Evolutionary conservation across 2,329 filamentous ascomycete genomes (phyloP), one percentile per base, ranked within the genome.

Genomic region (Biscogniauxia mediterranea): DNA sequence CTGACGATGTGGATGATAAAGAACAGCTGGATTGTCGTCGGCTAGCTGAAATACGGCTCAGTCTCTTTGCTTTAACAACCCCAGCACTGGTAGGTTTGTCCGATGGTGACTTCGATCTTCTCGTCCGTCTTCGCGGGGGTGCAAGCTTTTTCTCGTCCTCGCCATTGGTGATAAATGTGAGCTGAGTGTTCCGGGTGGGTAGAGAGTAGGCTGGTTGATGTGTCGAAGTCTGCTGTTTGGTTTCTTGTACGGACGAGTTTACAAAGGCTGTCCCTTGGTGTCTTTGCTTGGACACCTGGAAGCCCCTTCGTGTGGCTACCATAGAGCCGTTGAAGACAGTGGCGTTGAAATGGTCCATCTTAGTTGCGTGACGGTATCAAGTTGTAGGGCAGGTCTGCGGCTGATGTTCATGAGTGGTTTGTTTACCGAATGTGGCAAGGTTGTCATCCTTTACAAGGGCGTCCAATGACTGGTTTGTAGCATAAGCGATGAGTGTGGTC

Each of bases 271-370:
- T 70, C 32, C 76, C 76, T 59, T 76, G 73, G 63, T 77, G 74
- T 63, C 75, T 77, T 58, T 77, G 73, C 63, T 76, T 76, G 21
- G 76, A 76, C 13, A 78, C 75, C 62, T 77, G 75, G 52, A 79
- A 68, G 8, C 77, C 77, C 32, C 75, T 71, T 25, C 75, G 70
- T 0, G 75, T 78, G 42, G 75, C 74, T 55, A 78, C 72, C 50
- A 78, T 66, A 49, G 73, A 70, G 23, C 76, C 76, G 49, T 75
- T 71, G 58, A 71, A 70, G 38, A 78, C 64, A 4, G 76, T 77
- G 8, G 71, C 66, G 58, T 77, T 76, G 69, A 76, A 76, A 63
- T 78, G 74, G 61, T 78, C 75, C 76, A 78, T 79, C 17, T 1
- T 59, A 13, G 28, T 17, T 17, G 15, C 1, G 19, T 25, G 52